A percentile compares a stretch with the other conserved stretches of the same genome.
Evolutionary conservation across 163 green algal species (phyloP).

Genomic region (Smithsoniella earleae): DNA sequence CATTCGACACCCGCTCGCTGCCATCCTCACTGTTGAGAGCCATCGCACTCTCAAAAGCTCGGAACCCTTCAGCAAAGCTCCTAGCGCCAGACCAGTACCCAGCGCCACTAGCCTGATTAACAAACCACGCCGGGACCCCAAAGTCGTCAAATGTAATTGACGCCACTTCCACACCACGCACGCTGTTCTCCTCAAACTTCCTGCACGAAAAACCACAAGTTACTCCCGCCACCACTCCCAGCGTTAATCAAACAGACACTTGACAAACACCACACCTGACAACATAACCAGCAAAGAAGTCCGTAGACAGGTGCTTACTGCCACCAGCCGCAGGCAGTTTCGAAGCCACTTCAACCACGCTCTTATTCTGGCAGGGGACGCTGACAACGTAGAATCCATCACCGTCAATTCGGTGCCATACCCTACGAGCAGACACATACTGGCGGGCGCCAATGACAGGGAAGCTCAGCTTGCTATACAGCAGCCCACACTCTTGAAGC

Average conservation of each 20-base stretch:
- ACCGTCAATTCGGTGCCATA: background rate
- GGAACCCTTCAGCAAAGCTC: background rate
- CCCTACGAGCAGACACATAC: slow-evolving; percentile 2
- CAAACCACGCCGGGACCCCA: background rate
- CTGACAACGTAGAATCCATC: background rate
- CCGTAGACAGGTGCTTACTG: background rate
- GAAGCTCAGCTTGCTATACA: slow-evolving; percentile 10
- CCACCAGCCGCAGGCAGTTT: background rate
- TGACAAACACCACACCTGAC: background rate
- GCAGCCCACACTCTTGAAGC: background rate
- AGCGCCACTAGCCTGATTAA: background rate
- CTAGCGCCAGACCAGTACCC: background rate
- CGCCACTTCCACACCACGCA: background rate
- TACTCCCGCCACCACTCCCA: background rate
- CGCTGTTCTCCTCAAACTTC: background rate
- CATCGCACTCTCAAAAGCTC: background rate
- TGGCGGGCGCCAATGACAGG: background rate
- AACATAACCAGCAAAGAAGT: background rate
- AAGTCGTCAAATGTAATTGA: slow-evolving; percentile 8
- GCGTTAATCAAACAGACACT: background rate
- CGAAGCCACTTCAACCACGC: background rate
- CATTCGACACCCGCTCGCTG: too few relatives aligned
- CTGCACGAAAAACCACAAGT: slow-evolving; percentile 4
- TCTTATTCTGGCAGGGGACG: background rate
- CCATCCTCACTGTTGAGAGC: too few relatives aligned